Evolutionary conservation across 805 yeast genomes (phyloP).

Genomic region (Lipomyces oligophaga): DNA sequence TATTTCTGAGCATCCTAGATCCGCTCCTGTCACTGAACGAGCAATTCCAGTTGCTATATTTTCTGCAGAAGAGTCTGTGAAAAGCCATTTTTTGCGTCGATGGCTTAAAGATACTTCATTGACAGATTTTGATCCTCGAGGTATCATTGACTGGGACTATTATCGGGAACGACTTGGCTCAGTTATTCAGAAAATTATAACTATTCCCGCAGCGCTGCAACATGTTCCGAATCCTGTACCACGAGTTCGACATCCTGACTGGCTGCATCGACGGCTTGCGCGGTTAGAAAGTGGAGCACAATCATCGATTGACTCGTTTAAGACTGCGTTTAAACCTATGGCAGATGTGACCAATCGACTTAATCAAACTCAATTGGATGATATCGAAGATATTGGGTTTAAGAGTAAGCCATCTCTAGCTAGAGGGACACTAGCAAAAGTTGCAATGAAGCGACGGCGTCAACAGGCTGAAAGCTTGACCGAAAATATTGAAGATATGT

Average conservation of each 20-base stretch:
- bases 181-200: conserved; percentile 88
- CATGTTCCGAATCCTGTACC: conserved; percentile 88
- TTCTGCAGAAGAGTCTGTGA: conserved; percentile 70
- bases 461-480: conserved; percentile 35
- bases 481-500: conserved; percentile 40
- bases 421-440: conserved; percentile 39
- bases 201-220: conserved; percentile 96
- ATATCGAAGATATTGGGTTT: conserved; percentile 30
- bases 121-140: conserved; percentile 79
- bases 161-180: conserved; percentile 88
- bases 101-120: conserved; percentile 82
- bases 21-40: conserved; percentile 90
- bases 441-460: conserved; percentile 36
- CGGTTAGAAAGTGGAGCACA: conserved; percentile 55
- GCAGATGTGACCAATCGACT: conserved; percentile 37
- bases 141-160: conserved; percentile 89
- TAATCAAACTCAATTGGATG: conserved; percentile 24
- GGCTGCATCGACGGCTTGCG: conserved; percentile 70
- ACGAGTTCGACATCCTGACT: conserved; percentile 87
- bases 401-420: conserved; percentile 12
- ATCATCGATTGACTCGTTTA: conserved; percentile 56
- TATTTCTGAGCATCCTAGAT: conserved; percentile 75
- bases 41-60: conserved; percentile 96
- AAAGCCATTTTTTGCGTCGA: conserved; percentile 68
- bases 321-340: conserved; percentile 39